Conservation (phyloP, 495 filamentous ascomycete species). For the Aspergillus campestris region DNA sequence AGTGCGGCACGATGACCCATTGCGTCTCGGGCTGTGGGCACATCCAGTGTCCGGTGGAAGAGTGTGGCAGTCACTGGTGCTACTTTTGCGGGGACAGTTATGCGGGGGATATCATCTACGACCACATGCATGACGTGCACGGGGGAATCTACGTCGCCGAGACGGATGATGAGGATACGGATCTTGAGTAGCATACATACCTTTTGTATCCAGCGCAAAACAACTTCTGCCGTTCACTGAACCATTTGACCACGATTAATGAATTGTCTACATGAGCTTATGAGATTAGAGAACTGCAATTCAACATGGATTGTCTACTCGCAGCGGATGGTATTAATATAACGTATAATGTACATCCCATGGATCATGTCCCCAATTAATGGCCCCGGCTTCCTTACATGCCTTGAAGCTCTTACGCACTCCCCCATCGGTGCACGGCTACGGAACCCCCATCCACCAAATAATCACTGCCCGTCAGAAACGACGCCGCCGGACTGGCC, state of each 20-base stretch:
- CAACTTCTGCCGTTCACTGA: too few species aligned
- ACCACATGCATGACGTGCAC: conserved; percentile 23
- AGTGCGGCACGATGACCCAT: conserved; percentile 21
- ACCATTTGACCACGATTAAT: too few species aligned
- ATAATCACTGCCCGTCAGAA: conserved; percentile 8
- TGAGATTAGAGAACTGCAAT: too few species aligned
- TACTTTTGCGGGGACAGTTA: conserved; percentile 20
- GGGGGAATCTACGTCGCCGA: conserved; percentile 5
- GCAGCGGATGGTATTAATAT: too few species aligned
- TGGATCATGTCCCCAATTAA: too few species aligned
- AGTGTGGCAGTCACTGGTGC: conserved; percentile 26
- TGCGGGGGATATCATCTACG: conserved; percentile 12
- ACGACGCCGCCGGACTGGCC: conserved; percentile 2
- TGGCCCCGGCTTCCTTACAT: too few species aligned
- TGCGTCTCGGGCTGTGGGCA: conserved; percentile 29
- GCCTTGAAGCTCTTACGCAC: too few species aligned
- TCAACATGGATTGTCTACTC: too few species aligned
- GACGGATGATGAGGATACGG: background rate
- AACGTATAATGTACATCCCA: too few species aligned
- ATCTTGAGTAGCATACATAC: background rate
- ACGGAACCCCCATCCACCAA: conserved; percentile 7
- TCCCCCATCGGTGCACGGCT: background rate
- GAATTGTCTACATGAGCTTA: too few species aligned
- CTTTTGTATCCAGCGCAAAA: too few species aligned
- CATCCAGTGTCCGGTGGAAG: conserved; percentile 19